Percentiles rank a stretch among this genome's conserved stretches.
These are phyloP conservation scores for Pythium myriotylum DNA, from an alignment of 352 stramenopile genomes.

Conservation along the genomic window DNA sequence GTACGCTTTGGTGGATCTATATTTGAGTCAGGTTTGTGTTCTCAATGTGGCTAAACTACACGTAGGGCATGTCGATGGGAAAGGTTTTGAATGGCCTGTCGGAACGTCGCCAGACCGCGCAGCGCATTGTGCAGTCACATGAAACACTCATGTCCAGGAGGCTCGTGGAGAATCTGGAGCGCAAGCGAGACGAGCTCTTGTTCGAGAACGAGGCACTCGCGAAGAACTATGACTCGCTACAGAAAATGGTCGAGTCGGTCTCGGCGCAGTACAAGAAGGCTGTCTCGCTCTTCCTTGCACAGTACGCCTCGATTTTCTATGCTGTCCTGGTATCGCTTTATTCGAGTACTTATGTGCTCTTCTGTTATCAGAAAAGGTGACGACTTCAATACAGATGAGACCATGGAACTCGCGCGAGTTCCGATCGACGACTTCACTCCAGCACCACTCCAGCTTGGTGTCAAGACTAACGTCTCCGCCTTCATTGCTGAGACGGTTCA, in stretches of 20 bases:
- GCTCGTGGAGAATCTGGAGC: slow-evolving; percentile 66
- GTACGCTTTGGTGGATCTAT: slow-evolving; percentile 27
- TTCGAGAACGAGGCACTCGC: slow-evolving; percentile 68
- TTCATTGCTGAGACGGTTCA: slow-evolving; percentile 59
- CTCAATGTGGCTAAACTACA: neutral
- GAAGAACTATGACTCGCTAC: slow-evolving; percentile 56
- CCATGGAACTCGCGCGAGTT: slow-evolving; percentile 48
- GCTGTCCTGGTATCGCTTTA: no score
- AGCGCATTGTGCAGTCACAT: slow-evolving; percentile 40
- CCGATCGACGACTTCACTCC: slow-evolving; percentile 71
- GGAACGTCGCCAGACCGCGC: slow-evolving; percentile 38
- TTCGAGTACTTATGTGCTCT: no score
- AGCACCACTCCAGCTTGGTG: slow-evolving; percentile 62
- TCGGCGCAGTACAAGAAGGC: slow-evolving; percentile 75
- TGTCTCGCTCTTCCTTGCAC: slow-evolving; percentile 67
- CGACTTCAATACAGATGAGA: slow-evolving; percentile 45
- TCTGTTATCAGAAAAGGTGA: slow-evolving; percentile 17
- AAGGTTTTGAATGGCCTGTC: slow-evolving; percentile 48
- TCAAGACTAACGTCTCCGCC: slow-evolving; percentile 55
- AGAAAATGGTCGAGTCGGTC: slow-evolving; percentile 63
- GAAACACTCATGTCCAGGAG: slow-evolving; percentile 64
- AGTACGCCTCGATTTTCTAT: slow-evolving; percentile 40
- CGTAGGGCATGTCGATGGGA: slow-evolving; percentile 44
- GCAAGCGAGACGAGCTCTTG: slow-evolving; percentile 61
- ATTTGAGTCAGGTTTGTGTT: slow-evolving; percentile 1